Base-by-base conservation (phyloP, 1,139 yeast genomes). In the Kurtzmaniella quercitrusa region DNA sequence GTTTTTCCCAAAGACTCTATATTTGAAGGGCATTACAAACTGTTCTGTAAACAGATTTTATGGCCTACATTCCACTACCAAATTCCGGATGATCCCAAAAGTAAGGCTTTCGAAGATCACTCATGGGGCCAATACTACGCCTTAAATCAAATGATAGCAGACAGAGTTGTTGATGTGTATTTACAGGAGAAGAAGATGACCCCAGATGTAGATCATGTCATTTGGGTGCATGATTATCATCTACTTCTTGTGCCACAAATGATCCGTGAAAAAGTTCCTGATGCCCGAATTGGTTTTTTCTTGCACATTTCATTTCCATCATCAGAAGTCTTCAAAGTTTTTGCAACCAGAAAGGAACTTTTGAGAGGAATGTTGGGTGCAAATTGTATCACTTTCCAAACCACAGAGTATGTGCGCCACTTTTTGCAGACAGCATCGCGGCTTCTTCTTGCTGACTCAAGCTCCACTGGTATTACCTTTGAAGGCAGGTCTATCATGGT, bases 21-120 rank as follows among this genome's bases (percentile, higher is more conserved):
- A 0, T 87, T 88, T 55, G 86, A 85, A 53, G 97, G 97, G 17
- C 96, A 89, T 55, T 93, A 93, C 63, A 79, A 80, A 46, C 87
- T 88, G 39, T 93, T 85, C 59, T 91, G 97, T 60, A 93, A 93
- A 60, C 95, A 89, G 56, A 87, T 93, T 38, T 69, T 93, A 49
- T 93, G 98, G 98, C 98, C 98, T 21, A 88, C 97, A 2, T 72
- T 94, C 50, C 98, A 93, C 59, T 94, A 93, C 59, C 96, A 93
- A 61, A 88, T 91, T 37, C 98, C 98, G 0, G 98, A 93, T 61
- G 84, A 89, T 55, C 95, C 97, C 40, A 88, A 86, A 53, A 84
- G 95, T 2, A 89, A 89, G 61, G 96, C 96, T 0, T 93, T 91
- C 61, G 96, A 91, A 61, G 97, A 88, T 50, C 95, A 89, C 59